Evolutionary conservation across 2,329 filamentous ascomycete species (phyloP), one percentile per base, ranked within the genome.

Genomic region (Thielaviopsis musarum): DNA sequence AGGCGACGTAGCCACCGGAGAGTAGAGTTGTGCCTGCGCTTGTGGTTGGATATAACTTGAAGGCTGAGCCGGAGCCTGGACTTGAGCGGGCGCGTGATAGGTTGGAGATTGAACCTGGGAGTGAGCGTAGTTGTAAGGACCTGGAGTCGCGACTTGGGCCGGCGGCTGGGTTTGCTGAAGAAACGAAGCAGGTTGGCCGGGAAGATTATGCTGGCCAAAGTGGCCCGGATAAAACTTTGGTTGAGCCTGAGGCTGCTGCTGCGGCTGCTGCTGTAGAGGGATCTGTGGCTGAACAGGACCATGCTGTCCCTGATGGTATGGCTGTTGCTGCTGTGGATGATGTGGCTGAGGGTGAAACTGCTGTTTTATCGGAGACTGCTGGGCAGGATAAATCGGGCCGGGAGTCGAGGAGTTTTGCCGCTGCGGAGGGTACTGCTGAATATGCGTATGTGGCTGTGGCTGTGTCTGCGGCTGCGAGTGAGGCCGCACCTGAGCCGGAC

Each of bases 241-340:
- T 30, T 52, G 56, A 3, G 56, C 30, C 30, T 34, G 30, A 10
- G 30, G 30, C 30, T 34, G 30, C 30, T 34, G 48, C 49, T 15
- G 22, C 5, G 48, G 30, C 17, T 41, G 38, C 10, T 24, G 21
- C 21, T 22, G 51, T 15, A 53, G 21, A 2, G 30, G 30, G 10
- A 10, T 5, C 30, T 34, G 30, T 34, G 30, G 10, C 24, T 19
- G 17, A 38, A 28, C 34, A 38, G 30, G 30, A 12, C 30, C 30
- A 34, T 34, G 6, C 21, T n/a, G 49, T 17, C 15, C 15, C 15
- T 52, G 58, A 4, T 22, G 61, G 26, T 48, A 52, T 19, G 26
- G 52, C 41, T 61, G 59, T 21, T 34, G 48, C 12, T 56, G 52
- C 17, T 61, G 61, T 21, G 52, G 59, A 2, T 34, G 56, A 17